phyloP scores from a whole-genome alignment of 106 monocot species.

The Apostasia shenzhenica region DNA sequence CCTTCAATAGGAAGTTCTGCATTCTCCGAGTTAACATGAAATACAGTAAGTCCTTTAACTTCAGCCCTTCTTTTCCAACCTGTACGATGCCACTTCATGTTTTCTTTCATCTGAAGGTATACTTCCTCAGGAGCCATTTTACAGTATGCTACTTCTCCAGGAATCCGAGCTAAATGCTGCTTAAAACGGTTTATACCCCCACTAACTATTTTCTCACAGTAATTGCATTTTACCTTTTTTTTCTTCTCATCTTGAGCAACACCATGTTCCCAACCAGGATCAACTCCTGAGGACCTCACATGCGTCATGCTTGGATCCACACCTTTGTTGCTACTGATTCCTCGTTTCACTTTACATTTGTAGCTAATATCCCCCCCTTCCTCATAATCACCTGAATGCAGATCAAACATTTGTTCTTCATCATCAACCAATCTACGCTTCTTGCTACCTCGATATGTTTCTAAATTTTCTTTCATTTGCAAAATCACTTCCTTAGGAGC shows the following conservation, averaged over 20 bases:
- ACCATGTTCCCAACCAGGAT: slow-evolving; percentile 73
- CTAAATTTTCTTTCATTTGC: slow-evolving; percentile 54
- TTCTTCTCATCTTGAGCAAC: slow-evolving; percentile 49
- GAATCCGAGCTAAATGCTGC: slow-evolving; percentile 63
- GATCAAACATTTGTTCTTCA: slow-evolving; percentile 28
- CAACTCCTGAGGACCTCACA: slow-evolving; percentile 39
- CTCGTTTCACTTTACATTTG: slow-evolving; percentile 19
- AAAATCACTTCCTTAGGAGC: slow-evolving; percentile 50
- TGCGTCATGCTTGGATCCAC: slow-evolving; percentile 16
- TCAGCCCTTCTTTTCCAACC: slow-evolving; percentile 37
- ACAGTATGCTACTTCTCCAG: slow-evolving; percentile 62
- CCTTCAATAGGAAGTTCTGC: slow-evolving; percentile 20
- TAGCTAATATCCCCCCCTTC: slow-evolving; percentile 24
- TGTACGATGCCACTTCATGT: slow-evolving; percentile 67
- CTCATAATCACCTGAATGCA: slow-evolving; percentile 30
- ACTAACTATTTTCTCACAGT: slow-evolving; percentile 58
- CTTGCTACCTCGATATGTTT: slow-evolving; percentile 23
- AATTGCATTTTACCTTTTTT: slow-evolving; percentile 66
- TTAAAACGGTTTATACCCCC: slow-evolving; percentile 71
- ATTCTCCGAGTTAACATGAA: slow-evolving; percentile 24
- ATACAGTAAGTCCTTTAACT: slow-evolving; percentile 18
- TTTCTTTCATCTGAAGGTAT: slow-evolving; percentile 58
- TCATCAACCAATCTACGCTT: slow-evolving; percentile 29
- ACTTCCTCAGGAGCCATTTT: slow-evolving; percentile 67
- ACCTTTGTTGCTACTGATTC: slow-evolving; percentile 5